phyloP scores from a whole-genome alignment of 2,329 filamentous ascomycete genomes.

The Arthrobotrys musiformis region DNA sequence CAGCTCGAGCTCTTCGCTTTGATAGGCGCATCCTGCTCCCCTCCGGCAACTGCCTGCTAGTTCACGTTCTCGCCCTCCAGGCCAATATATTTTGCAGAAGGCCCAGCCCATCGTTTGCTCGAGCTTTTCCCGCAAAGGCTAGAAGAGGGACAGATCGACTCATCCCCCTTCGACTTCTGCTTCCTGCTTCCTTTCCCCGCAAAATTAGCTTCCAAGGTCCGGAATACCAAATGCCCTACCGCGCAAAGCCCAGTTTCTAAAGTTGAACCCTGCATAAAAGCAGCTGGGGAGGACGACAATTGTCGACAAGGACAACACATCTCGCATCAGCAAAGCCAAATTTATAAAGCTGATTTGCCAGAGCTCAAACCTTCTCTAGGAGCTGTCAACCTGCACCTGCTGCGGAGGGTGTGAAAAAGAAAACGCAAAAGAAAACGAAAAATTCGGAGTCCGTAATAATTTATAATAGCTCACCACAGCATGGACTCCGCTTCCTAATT shows the following conservation, averaged over 20 bases:
- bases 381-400: not conserved
- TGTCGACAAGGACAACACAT: constrained; percentile 55
- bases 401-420: not conserved
- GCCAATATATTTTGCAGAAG: constrained; percentile 16
- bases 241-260: constrained; percentile 21
- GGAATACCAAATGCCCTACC: constrained; percentile 3
- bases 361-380: constrained; percentile 12
- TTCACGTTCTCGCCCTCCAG: constrained; percentile 42
- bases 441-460: constrained; percentile 46
- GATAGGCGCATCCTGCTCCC: constrained; percentile 33
- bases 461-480: constrained; percentile 44
- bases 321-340: constrained; percentile 39
- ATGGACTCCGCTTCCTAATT: constrained; percentile 45
- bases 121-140: constrained; percentile 24
- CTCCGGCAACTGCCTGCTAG: constrained; percentile 11
- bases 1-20: constrained; percentile 13
- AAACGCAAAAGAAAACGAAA: not conserved
- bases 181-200: constrained; percentile 35
- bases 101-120: constrained; percentile 29
- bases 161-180: constrained; percentile 24
- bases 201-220: constrained; percentile 31
- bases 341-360: constrained; percentile 49
- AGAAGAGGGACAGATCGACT: constrained; percentile 38
- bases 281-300: constrained; percentile 33
- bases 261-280: constrained; percentile 30